Percentiles rank a stretch among this genome's conserved stretches.
phyloP scores from a whole-genome alignment of 257 asterid species.

The Nicotiana undulata region DNA sequence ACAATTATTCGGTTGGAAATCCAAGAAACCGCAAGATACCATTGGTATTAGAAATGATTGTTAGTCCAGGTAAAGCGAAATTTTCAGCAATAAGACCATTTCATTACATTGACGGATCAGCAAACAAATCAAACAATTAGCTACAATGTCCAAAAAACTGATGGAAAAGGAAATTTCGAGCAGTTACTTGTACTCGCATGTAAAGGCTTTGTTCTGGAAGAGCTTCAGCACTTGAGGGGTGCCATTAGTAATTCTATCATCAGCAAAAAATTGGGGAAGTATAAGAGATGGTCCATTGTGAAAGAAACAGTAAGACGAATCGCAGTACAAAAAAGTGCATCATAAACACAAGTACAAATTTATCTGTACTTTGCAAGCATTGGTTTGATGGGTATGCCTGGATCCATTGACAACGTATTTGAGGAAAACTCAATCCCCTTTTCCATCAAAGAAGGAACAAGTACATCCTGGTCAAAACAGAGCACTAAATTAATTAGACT shows the following conservation, averaged over 20 bases:
- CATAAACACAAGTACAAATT: not conserved
- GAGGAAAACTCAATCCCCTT: slow-evolving; percentile 72
- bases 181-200: slow-evolving; percentile 84
- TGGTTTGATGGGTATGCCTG: slow-evolving; percentile 90
- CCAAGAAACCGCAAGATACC: not conserved
- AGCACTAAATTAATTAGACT: not conserved
- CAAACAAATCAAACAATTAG: not conserved
- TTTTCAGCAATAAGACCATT: not conserved
- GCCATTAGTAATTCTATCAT: slow-evolving; percentile 74
- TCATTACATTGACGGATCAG: not conserved
- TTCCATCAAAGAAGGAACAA: slow-evolving; percentile 66
- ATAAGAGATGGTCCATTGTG: not conserved
- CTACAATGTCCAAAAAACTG: not conserved
- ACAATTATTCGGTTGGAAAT: not conserved
- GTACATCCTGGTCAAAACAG: slow-evolving; percentile 48
- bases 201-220: slow-evolving; percentile 62
- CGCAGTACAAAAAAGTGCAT: not conserved
- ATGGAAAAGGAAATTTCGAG: not conserved
- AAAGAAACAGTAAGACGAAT: not conserved
- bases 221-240: slow-evolving; percentile 55
- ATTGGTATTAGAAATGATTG: not conserved
- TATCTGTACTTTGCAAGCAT: slow-evolving; percentile 80
- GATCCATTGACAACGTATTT: slow-evolving; percentile 63
- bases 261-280: slow-evolving; percentile 4
- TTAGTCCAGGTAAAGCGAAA: not conserved